Percentiles rank a stretch among this genome's conserved stretches.
phyloP scores from a whole-genome alignment of 495 filamentous ascomycete genomes.

The Penicillium bialowiezense region DNA sequence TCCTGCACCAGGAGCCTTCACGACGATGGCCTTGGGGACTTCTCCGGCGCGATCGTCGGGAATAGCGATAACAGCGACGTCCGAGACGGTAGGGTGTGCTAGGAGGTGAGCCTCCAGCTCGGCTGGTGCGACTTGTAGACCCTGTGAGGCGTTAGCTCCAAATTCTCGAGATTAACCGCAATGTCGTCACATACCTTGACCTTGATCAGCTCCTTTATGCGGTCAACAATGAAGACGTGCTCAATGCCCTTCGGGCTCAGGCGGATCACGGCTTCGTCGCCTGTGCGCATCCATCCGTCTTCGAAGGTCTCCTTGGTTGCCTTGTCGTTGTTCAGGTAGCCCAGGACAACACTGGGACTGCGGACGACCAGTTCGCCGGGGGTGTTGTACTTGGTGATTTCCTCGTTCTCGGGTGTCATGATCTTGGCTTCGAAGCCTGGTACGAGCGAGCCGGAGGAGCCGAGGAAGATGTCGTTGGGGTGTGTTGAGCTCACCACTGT shows the following conservation, averaged over 20 bases:
- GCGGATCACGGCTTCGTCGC: constrained; percentile 75
- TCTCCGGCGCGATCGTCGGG: constrained; percentile 75
- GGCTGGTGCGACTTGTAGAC: constrained; percentile 86
- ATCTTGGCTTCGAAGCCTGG: constrained; percentile 68
- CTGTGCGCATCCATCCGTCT: constrained; percentile 80
- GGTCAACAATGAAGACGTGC: constrained; percentile 81
- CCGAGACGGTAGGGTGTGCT: constrained; percentile 73
- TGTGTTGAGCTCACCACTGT: constrained; percentile 70
- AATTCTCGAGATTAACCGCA: not conserved
- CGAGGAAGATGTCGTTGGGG: constrained; percentile 65
- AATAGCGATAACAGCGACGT: constrained; percentile 81
- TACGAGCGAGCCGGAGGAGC: constrained; percentile 69
- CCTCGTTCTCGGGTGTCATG: constrained; percentile 68
- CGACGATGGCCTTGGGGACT: constrained; percentile 83
- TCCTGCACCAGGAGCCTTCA: constrained; percentile 61
- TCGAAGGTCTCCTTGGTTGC: constrained; percentile 78
- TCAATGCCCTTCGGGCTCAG: constrained; percentile 63
- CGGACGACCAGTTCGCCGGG: constrained; percentile 79
- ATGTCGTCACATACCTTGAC: constrained; percentile 62
- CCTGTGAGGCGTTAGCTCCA: constrained; percentile 42
- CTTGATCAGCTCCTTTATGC: constrained; percentile 93
- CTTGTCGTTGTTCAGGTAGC: constrained; percentile 82
- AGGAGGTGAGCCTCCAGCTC: constrained; percentile 89
- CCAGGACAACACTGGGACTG: constrained; percentile 72
- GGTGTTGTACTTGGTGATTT: constrained; percentile 72